Conservation (phyloP, 2,329 filamentous ascomycete genomes). For the Coniella vitis region DNA sequence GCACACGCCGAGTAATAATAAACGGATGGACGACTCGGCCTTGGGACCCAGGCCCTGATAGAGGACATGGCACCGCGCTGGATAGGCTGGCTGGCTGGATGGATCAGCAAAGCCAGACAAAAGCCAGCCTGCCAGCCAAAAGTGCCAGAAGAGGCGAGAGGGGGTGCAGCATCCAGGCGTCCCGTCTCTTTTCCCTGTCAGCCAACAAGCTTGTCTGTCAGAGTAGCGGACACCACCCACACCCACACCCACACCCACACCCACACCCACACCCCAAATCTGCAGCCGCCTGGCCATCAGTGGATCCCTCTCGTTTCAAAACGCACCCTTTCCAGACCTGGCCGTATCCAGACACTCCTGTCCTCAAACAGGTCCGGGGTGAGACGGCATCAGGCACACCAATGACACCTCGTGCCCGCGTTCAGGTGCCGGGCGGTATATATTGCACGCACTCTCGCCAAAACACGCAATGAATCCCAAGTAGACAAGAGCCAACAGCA, state of each 20-base stretch:
- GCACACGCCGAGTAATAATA: not conserved
- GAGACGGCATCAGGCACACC: not conserved
- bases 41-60: no score
- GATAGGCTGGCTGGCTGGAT: no score
- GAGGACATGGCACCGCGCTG: no score
- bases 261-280: not conserved
- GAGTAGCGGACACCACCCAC: no score
- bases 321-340: not conserved
- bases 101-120: no score
- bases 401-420: not conserved
- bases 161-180: no score
- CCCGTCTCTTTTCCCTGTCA: no score
- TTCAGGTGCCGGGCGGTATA: not conserved
- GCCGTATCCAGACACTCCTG: not conserved
- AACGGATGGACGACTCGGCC: no score
- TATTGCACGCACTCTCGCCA: not conserved
- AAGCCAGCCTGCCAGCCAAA: no score
- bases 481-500: not conserved
- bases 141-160: no score
- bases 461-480: not conserved
- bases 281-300: not conserved
- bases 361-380: constrained; percentile 2
- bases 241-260: not conserved
- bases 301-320: constrained; percentile 4
- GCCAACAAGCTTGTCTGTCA: no score